Base-by-base conservation (phyloP, 768 basidiomycete genomes). In the Boletus vinaceobasis region DNA sequence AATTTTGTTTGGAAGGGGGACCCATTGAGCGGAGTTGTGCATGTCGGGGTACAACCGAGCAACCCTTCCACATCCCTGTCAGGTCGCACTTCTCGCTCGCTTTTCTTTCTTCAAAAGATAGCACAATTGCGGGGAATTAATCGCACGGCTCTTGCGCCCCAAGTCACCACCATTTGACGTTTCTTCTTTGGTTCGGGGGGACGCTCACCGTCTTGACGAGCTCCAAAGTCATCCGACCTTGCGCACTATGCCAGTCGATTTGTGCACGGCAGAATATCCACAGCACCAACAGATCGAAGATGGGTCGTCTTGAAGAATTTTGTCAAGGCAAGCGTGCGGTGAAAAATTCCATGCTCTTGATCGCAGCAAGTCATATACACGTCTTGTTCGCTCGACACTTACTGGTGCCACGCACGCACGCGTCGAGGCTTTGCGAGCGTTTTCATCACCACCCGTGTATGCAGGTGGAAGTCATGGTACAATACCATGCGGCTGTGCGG, bases 341-440 rank as follows among this genome's bases (percentile, higher is more conserved):
- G 61, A 58, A 68, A 68, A 66, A 68, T 58, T 55, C 55, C 48
- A 46, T 17, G 38, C 49, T 51, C 60, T 67, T 58, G 63, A 31
- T 58, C 53, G 44, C 61, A 59, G 58, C 67, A 57, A 33, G 56
- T 49, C 56, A 48, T 69, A 17, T 56, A 53, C 58, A 52, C 55
- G 21, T 52, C 57, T 60, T 53, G 53, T 62, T 55, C 48, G 47
- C 58, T 54, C 60, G 56, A 52, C 58, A 65, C 63, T 67, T 56
- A 60, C 68, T 64, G 49, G n/a, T 46, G 42, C 35, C 45, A 50
- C 52, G 48, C 62, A 57, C 39, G 54, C 51, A 49, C 52, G 47
- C 6, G 36, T 62, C 56, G 63, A n/a, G 55, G 56, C 57, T 38
- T 55, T 33, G 48, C 53, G 55, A 45, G 61, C 47, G 43, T 43